Evolutionary conservation across 2,329 filamentous ascomycete species (phyloP).

Genomic region (Alternaria viburni): DNA sequence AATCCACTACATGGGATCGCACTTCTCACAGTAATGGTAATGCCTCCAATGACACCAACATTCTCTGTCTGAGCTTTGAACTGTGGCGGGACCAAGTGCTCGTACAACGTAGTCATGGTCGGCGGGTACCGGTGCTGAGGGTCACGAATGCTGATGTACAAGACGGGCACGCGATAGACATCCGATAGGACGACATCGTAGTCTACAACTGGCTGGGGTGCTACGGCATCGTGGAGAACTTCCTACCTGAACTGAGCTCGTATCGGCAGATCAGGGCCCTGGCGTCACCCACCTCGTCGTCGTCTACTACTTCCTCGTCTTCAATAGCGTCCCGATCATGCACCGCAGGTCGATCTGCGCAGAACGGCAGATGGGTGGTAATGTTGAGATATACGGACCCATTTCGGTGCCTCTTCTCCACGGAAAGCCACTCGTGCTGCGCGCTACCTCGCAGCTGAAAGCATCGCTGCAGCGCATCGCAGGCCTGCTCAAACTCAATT

Average conservation of each 20-base stretch:
- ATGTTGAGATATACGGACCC: slow-evolving; percentile 29
- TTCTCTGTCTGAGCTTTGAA: slow-evolving; percentile 41
- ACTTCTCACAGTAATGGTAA: slow-evolving; percentile 44
- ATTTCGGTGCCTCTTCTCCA: slow-evolving; percentile 21
- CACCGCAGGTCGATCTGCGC: not conserved
- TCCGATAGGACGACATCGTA: slow-evolving; percentile 55
- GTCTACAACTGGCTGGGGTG: slow-evolving; percentile 15
- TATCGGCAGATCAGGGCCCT: not conserved
- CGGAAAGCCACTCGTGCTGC: slow-evolving; percentile 34
- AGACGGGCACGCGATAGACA: slow-evolving; percentile 53
- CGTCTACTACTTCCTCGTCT: slow-evolving; percentile 16
- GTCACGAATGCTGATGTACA: slow-evolving; percentile 50
- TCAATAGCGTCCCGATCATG: not conserved
- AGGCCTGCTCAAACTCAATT: slow-evolving; percentile 39
- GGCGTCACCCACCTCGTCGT: slow-evolving; percentile 24
- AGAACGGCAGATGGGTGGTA: slow-evolving; percentile 19
- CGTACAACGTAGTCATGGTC: slow-evolving; percentile 44
- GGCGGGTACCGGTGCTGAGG: slow-evolving; percentile 33
- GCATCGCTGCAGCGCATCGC: slow-evolving; percentile 18
- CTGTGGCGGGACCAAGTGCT: slow-evolving; percentile 43
- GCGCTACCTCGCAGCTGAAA: slow-evolving; percentile 18
- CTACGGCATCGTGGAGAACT: slow-evolving; percentile 8
- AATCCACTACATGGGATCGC: not conserved
- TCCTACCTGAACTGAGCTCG: slow-evolving; percentile 17
- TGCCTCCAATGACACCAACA: slow-evolving; percentile 49